Conservation (phyloP, 495 filamentous ascomycete genomes). For the Aspergillus ostianus region DNA sequence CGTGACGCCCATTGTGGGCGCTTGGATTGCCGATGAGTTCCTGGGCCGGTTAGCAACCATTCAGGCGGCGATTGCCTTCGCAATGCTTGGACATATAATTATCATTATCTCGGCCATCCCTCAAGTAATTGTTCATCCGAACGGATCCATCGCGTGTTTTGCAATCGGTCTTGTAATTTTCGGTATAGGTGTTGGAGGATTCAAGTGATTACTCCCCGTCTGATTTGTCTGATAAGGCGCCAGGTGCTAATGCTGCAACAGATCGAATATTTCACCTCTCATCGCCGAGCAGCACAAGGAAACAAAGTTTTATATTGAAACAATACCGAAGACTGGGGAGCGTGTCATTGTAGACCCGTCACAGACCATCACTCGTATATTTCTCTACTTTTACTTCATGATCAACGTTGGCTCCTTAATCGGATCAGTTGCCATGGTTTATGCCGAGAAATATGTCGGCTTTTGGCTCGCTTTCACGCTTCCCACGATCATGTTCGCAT, state of each 20-base stretch:
- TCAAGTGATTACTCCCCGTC: constrained; percentile 42
- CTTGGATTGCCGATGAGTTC: constrained; percentile 70
- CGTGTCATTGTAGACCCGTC: constrained; percentile 66
- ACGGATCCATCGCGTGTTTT: constrained; percentile 54
- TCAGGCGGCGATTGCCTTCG: constrained; percentile 52
- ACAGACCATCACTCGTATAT: constrained; percentile 49
- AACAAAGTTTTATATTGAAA: constrained; percentile 37
- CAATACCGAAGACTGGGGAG: constrained; percentile 50
- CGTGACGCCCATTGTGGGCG: constrained; percentile 63
- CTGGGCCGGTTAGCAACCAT: constrained; percentile 73
- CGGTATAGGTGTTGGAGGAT: constrained; percentile 49
- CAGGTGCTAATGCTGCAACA: constrained; percentile 26
- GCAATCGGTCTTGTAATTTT: constrained; percentile 57
- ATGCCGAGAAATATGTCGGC: constrained; percentile 71
- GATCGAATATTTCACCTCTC: constrained; percentile 62
- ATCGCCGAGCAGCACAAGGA: constrained; percentile 50
- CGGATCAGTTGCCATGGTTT: constrained; percentile 57
- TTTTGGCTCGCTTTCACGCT: constrained; percentile 70
- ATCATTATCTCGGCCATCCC: constrained; percentile 63
- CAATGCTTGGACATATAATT: constrained; percentile 64
- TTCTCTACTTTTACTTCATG: constrained; percentile 50
- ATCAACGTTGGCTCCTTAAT: constrained; percentile 52
- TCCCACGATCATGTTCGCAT: constrained; percentile 56
- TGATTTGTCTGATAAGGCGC: neutral
- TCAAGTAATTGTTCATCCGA: constrained; percentile 52